phyloP scores from a whole-genome alignment of 352 stramenopile genomes.

The Pythium vanterpoolii region DNA sequence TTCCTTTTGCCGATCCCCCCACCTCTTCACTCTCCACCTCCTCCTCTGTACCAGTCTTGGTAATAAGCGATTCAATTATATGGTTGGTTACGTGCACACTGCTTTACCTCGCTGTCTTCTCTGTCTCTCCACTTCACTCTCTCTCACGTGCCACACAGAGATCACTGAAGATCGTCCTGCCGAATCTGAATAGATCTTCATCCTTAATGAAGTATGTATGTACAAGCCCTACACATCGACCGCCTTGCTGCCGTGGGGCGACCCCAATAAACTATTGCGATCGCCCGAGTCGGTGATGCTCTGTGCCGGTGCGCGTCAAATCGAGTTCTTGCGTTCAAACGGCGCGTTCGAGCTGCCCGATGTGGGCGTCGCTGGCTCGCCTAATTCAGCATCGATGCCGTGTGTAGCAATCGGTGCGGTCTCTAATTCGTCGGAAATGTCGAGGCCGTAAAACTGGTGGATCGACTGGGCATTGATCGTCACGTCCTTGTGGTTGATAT shows the following conservation, averaged over 20 bases:
- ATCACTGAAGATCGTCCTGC: too few relatives aligned
- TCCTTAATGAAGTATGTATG: not conserved
- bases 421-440: slow-evolving; percentile 24
- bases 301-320: slow-evolving; percentile 17
- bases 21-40: too few relatives aligned
- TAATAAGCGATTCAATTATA: too few relatives aligned
- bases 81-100: too few relatives aligned
- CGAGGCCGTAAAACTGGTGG: slow-evolving; percentile 58
- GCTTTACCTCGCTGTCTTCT: too few relatives aligned
- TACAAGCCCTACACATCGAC: not conserved
- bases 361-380: slow-evolving; percentile 2
- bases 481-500: slow-evolving; percentile 82
- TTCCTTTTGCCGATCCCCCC: too few relatives aligned
- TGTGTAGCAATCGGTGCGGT: not conserved
- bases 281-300: slow-evolving; percentile 22
- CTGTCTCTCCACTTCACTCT: too few relatives aligned
- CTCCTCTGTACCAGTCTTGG: too few relatives aligned
- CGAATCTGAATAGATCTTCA: too few relatives aligned
- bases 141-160: not conserved
- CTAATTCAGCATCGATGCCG: not conserved
- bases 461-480: slow-evolving; percentile 60
- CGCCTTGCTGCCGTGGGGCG: slow-evolving; percentile 5
- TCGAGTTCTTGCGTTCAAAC: slow-evolving; percentile 24
- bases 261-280: slow-evolving; percentile 22
- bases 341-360: slow-evolving; percentile 10